phyloP scores from a whole-genome alignment of 2,329 filamentous ascomycete genomes.

The Aspergillus sp. region DNA sequence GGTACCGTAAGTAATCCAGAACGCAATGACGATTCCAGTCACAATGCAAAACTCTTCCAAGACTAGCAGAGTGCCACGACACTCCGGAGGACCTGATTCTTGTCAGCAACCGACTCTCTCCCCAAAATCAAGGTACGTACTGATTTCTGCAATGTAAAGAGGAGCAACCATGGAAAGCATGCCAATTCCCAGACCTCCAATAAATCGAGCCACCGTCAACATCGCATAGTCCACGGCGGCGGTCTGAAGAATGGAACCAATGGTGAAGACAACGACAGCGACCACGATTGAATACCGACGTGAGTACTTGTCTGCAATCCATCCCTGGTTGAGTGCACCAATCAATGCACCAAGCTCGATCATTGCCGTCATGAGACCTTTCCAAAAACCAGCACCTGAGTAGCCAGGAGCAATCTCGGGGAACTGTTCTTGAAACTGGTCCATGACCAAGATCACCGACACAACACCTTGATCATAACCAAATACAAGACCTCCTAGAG shows the following conservation, averaged over 20 bases:
- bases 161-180: conserved; percentile 49
- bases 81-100: conserved; percentile 37
- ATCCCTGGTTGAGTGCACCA: conserved; percentile 44
- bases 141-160: conserved; percentile 51
- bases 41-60: conserved; percentile 41
- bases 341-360: conserved; percentile 50
- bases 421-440: conserved; percentile 46
- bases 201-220: conserved; percentile 46
- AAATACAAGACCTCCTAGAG: conserved; percentile 47
- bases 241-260: conserved; percentile 50
- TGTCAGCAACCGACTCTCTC: neutral
- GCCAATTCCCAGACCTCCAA: conserved; percentile 50
- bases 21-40: conserved; percentile 37
- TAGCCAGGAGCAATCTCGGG: conserved; percentile 37
- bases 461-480: conserved; percentile 46
- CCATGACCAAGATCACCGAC: conserved; percentile 48
- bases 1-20: conserved; percentile 41
- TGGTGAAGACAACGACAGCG: conserved; percentile 47
- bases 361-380: conserved; percentile 51
- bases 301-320: conserved; percentile 49
- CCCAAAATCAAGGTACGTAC: conserved; percentile 11
- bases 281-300: conserved; percentile 50
- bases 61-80: conserved; percentile 43
- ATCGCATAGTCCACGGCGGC: conserved; percentile 47
- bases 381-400: conserved; percentile 35